Evolutionary conservation across 225 moss, liverwort and hornwort genomes (phyloP), one percentile per base, ranked within the genome.

Genomic region (Pseudoscleropodium purum): DNA sequence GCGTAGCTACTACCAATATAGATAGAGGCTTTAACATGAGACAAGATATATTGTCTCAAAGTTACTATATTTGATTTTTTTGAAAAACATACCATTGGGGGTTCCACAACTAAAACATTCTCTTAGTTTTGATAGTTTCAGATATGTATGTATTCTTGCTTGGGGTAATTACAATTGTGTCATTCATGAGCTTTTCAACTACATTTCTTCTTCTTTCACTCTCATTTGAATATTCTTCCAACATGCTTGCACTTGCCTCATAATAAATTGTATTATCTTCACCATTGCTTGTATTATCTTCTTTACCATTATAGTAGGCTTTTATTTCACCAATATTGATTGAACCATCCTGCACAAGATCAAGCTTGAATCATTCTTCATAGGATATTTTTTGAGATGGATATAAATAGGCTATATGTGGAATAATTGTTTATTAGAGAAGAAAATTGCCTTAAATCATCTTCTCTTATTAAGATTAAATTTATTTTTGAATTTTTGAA

Each of bases 291-390:
- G 66, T 34, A 20, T 70, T 88, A 10, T 83, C 79, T 84, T 84
- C 75, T 57, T 87, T 45, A 26, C 75, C 62, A 26, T 60, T 86
- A 69, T 81, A 89, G 18, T 23, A 81, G 27, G 52, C 84, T 89
- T 84, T 80, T 69, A 45, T 87, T 87, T 87, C 92, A 91, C 60
- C 75, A 89, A 49, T 87, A 65, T 89, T 8, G 20, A 64, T 87
- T 82, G 64, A 87, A 89, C 65, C 82, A 87, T 89, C 91, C 87
- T 92, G 51, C 57, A 85, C 5, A 68, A 23, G 19, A 29, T 23
- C 68, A 79, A 60, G 23, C 25, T 36, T 36, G 9, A 68, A 39
- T 25, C 27, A 43, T 87, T 86, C 64, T 3, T 26, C 3, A 59
- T 2, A 31, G 0, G 17, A 59, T 21, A 30, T 17, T 16, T 45